Evolutionary conservation across 768 basidiomycete genomes (phyloP), one percentile per base, ranked within the genome.

Genomic region (Daedalea quercina): DNA sequence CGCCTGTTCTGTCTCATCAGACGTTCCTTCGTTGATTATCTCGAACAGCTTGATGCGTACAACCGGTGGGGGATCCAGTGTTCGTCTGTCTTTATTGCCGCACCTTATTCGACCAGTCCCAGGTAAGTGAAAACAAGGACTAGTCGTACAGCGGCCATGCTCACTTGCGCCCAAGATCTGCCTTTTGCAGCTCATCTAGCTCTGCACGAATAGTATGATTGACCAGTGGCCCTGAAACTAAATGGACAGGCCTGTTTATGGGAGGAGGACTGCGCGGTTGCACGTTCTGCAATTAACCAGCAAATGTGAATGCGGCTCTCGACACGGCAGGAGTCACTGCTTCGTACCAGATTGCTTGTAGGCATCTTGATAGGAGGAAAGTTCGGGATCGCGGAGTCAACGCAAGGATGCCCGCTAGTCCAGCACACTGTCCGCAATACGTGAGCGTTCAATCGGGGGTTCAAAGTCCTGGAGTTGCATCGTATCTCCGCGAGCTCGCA

Each of bases 111-210:
- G n/a, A n/a, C 33, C 12, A 50, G 23, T 12, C 9, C 8, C 3
- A 23, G n/a, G 19, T 23, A 12, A 3, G 11, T 31, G 4, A 24
- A 13, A 44, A 17, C 40, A 41, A 3, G 12, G 8, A 51, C 24
- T 24, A 28, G 15, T 23, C 44, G 20, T 23, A 3, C 26, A 4
- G 25, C 22, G 22, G 20, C 19, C 25, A 20, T 24, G 37, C 70
- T 48, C 60, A 84, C 83, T 86, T 86, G 67, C 84, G 70, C n/a
- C 82, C 83, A 25, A 85, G 70, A 58, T 83, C 73, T 3, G 84
- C 82, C 54, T 82, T 81, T 58, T 86, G 84, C 11, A 81, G 65
- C 70, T 83, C 84, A 51, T 70, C 60, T 24, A 81, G 69, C 63
- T 79, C 73, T 60, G 75, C 76, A 26, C 80, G 77, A 48, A 83